Percentiles rank a stretch among this genome's conserved stretches.
These are phyloP conservation scores for Coemansia sp. DNA, from an alignment of 192 early-diverging fungal species.

Conservation along the genomic window DNA sequence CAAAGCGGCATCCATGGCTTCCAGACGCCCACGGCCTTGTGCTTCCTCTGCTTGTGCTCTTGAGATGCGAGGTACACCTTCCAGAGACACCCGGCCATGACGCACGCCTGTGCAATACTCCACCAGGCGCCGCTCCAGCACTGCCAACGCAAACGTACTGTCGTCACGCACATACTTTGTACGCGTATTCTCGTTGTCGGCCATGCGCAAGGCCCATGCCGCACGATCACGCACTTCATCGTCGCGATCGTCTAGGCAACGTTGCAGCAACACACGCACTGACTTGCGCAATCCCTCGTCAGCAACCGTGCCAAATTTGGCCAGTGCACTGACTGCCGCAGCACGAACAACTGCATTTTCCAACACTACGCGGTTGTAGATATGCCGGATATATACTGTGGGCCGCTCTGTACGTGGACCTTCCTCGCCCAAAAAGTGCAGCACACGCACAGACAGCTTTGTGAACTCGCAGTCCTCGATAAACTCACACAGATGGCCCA, in stretches of 20 bases:
- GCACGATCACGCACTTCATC: conserved; percentile 98
- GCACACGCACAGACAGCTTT: conserved; percentile 95
- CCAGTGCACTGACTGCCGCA: conserved; percentile 93
- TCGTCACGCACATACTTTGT: conserved; percentile 80
- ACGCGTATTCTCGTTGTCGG: conserved; percentile 62
- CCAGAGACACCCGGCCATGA: conserved; percentile 72
- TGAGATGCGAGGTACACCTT: conserved; percentile 74
- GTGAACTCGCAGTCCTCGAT: conserved; percentile 99
- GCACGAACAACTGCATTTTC: conserved; percentile 95
- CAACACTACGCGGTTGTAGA: conserved; percentile 98
- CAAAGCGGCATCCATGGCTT: conserved; percentile 47
- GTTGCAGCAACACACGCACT: conserved; percentile 81
- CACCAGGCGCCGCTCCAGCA: conserved; percentile 82
- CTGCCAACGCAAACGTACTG: conserved; percentile 78
- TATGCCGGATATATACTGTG: conserved; percentile 96
- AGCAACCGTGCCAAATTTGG: conserved; percentile 78
- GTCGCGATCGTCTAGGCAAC: conserved; percentile 95
- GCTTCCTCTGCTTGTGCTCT: conserved; percentile 84
- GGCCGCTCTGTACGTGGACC: conserved; percentile 90
- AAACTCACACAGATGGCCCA: conserved; percentile 97
- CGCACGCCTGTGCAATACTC: conserved; percentile 73
- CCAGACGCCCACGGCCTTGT: conserved; percentile 55
- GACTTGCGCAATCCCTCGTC: conserved; percentile 69
- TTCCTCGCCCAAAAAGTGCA: conserved; percentile 91
- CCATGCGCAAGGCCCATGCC: conserved; percentile 79